These are phyloP conservation scores for Arachis stenosperma DNA, from an alignment of 306 rosid genomes.

Conservation along the genomic window DNA sequence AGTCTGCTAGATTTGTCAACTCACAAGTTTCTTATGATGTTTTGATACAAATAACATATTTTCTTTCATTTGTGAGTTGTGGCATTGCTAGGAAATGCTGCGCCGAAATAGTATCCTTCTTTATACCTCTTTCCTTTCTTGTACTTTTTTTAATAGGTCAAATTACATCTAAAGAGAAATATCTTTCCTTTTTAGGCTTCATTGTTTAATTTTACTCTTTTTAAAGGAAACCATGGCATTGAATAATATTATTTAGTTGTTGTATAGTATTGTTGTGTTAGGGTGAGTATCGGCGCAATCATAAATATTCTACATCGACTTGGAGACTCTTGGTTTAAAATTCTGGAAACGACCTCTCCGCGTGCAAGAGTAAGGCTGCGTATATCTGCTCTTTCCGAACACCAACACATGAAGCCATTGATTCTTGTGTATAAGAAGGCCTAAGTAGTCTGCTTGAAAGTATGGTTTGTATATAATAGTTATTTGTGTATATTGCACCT, in stretches of 20 bases:
- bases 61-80: constrained; percentile 2
- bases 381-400: too few species aligned
- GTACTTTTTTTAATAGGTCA: background rate
- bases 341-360: too few species aligned
- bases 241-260: background rate
- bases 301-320: too few species aligned
- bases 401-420: too few species aligned
- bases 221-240: constrained; percentile 1
- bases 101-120: background rate
- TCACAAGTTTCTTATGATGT: background rate
- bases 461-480: constrained; percentile 28
- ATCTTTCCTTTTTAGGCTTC: background rate
- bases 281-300: too few species aligned
- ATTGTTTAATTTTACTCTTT: background rate
- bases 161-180: background rate
- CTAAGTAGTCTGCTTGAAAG: constrained; percentile 21
- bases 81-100: constrained; percentile 7
- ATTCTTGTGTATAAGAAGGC: background rate
- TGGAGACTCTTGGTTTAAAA: too few species aligned
- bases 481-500: constrained; percentile 10
- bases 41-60: background rate
- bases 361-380: too few species aligned
- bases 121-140: background rate
- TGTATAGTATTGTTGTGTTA: background rate
- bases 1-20: constrained; percentile 6